Base-by-base conservation (phyloP, 495 filamentous ascomycete genomes). In the Neurospora cerealis region DNA sequence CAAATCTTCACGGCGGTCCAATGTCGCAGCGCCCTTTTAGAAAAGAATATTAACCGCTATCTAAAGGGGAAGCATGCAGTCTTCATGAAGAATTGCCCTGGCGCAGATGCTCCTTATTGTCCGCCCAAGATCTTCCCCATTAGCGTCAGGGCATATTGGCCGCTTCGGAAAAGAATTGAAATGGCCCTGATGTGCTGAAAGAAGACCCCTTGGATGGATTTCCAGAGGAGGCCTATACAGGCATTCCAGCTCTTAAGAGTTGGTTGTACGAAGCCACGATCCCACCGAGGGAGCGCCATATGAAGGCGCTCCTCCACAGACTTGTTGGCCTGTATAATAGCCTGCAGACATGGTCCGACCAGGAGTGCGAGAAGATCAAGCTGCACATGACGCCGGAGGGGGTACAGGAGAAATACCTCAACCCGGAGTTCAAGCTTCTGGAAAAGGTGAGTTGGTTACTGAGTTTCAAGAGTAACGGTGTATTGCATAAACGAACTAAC, bases 121-220 rank as follows among this genome's bases (percentile, higher is more conserved):
- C 24, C 28, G 0, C 72, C 74, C 2, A 8, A 39, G 0, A 48
- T 77, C 3, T 74, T 77, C 5, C 74, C 77, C 9, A 69, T 75
- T 0, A 77, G 77, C 71, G 32, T 66, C 2, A 75, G 54, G 28
- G 78, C 78, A 3, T 80, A 75, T 32, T 80, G 79, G 79, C 62
- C 46, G 6, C 17, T 74, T 0, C 24, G 10, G 19, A 9, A 42
- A 21, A 34, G 39, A 15, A 19, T 13, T 3, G 32, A 7, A 2
- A 36, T 15, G 32, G 17, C 24, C 48, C 21, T 4, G 11, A 40
- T 3, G 13, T 40, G 24, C 24, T 28, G 24, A 28, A 28, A 28
- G 28, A 36, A 66, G 54, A 36, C 24, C 24, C 54, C 28, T 19
- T 66, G 5, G 15, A 4, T 15, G 79, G 78, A 1, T 80, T 79